Conservation (phyloP, 345 rosid genomes). For the Gossypium ekmanianum region DNA sequence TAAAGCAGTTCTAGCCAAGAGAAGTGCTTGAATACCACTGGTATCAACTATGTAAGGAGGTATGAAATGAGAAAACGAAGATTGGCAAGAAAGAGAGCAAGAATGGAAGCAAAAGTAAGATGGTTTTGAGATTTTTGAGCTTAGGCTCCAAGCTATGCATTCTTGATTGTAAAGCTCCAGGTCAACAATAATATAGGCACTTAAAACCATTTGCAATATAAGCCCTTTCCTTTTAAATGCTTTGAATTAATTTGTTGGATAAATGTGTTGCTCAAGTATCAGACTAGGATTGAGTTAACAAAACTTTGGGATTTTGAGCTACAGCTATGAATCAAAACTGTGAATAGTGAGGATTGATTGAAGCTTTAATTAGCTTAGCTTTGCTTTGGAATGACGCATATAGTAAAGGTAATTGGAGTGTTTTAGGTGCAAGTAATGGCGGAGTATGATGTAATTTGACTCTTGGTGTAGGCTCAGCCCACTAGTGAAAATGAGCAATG, state of each 20-base stretch:
- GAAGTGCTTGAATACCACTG: conserved; percentile 29
- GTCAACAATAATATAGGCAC: too few species aligned
- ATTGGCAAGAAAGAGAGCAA: not conserved
- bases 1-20: conserved; percentile 29
- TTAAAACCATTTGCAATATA: not conserved
- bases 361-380: not conserved
- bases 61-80: conserved; percentile 42
- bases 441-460: too few species aligned
- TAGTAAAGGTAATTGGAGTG: not conserved
- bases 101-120: conserved; percentile 7
- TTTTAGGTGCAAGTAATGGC: too few species aligned
- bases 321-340: not conserved
- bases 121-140: not conserved
- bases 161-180: not conserved
- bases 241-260: not conserved
- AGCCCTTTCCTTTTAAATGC: not conserved
- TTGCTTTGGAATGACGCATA: not conserved
- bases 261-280: not conserved
- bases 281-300: too few species aligned
- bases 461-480: not conserved
- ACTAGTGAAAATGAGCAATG: not conserved
- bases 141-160: not conserved
- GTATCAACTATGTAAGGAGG: conserved; percentile 34
- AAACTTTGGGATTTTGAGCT: not conserved
- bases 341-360: not conserved